These are phyloP conservation scores for Cytospora leucostoma DNA, from an alignment of 2,329 filamentous ascomycete genomes.

Conservation along the genomic window DNA sequence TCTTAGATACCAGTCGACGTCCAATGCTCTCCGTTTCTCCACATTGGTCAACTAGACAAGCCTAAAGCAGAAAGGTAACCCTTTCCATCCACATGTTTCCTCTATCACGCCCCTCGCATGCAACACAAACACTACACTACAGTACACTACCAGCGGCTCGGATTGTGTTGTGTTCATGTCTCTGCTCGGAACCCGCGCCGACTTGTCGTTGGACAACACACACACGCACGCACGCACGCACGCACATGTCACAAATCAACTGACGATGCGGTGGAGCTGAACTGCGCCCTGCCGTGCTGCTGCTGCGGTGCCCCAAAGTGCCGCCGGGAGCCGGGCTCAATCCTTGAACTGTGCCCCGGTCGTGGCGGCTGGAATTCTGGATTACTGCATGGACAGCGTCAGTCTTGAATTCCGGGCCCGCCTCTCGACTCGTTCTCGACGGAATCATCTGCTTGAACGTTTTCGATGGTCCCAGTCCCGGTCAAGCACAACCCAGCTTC, in stretches of 20 bases:
- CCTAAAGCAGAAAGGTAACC: not conserved
- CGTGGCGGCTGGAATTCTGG: not conserved
- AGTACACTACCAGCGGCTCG: not conserved
- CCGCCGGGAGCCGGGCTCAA: slow-evolving; percentile 19
- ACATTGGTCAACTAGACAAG: too few species aligned
- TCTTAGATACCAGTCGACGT: not conserved
- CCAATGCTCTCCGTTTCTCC: not conserved
- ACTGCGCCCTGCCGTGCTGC: slow-evolving; percentile 9
- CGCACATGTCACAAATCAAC: slow-evolving; percentile 12
- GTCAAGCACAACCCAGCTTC: slow-evolving; percentile 4
- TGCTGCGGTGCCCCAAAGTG: not conserved
- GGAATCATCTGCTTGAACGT: slow-evolving; percentile 9
- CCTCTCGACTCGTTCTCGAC: slow-evolving; percentile 13
- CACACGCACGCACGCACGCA: not conserved
- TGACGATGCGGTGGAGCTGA: slow-evolving; percentile 4
- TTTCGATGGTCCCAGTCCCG: not conserved
- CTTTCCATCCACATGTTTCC: not conserved
- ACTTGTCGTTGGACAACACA: slow-evolving; percentile 4
- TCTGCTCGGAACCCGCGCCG: slow-evolving; percentile 5
- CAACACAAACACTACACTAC: not conserved
- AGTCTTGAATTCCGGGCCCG: slow-evolving; percentile 1
- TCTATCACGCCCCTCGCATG: not conserved
- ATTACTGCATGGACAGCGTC: not conserved
- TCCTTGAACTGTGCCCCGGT: not conserved
- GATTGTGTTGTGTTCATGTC: not conserved